Conservation (phyloP, 2,329 filamentous ascomycete genomes). For the Colletotrichum camelliae region DNA sequence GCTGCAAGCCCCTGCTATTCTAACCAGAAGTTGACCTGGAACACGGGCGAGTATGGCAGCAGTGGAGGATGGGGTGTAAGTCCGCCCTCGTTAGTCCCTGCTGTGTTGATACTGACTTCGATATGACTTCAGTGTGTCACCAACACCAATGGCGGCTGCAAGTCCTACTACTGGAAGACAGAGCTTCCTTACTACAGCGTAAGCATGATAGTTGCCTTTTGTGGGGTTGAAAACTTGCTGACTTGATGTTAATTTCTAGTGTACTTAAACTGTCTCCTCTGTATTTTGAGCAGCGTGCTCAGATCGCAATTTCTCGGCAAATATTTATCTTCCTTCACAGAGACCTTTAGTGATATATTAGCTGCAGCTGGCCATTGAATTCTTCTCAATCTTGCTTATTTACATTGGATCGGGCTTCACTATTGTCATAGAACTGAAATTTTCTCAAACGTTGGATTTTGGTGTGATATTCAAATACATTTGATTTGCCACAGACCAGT, state of each 20-base stretch:
- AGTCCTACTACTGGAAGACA: neutral
- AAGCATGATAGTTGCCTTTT: neutral
- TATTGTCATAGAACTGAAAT: neutral
- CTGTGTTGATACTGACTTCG: neutral
- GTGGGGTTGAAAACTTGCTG: neutral
- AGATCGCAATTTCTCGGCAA: neutral
- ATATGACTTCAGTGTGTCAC: neutral
- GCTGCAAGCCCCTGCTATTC: neutral
- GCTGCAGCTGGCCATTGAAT: neutral
- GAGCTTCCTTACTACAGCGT: neutral
- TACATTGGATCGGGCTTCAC: neutral
- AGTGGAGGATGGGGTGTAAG: neutral
- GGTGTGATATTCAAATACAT: neutral
- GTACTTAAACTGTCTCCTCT: neutral
- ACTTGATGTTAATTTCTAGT: neutral
- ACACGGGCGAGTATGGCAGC: neutral
- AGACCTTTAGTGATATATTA: rapidly evolving
- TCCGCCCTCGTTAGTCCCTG: too few species aligned
- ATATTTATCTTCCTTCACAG: neutral
- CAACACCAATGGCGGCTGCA: neutral
- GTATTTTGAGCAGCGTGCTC: rapidly evolving
- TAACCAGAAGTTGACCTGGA: neutral
- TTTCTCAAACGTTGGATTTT: neutral
- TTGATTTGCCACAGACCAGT: too few species aligned
- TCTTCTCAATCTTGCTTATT: neutral